Evolutionary conservation across 2,329 filamentous ascomycete species (phyloP).

Genomic region (Dothistroma pini): DNA sequence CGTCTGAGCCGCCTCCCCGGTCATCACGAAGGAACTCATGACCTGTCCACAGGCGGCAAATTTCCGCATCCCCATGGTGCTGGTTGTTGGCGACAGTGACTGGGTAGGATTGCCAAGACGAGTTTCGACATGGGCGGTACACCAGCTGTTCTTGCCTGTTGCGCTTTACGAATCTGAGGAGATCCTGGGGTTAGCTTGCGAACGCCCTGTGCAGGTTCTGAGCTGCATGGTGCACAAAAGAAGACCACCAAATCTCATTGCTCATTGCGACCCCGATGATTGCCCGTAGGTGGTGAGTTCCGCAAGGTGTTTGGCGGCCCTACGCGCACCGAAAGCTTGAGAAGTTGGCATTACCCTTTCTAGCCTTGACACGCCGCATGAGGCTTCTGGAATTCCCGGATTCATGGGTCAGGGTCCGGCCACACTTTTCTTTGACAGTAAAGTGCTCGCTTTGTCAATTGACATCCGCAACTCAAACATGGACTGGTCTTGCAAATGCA

Average conservation of each 20-base stretch:
- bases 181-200: neutral
- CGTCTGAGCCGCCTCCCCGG: no score
- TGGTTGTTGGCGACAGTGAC: neutral
- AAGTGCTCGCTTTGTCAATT: neutral
- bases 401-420: neutral
- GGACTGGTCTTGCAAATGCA: neutral
- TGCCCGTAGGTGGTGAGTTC: neutral
- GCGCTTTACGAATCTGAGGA: neutral
- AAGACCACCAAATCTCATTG: neutral
- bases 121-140: neutral
- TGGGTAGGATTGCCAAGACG: neutral
- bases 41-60: no score
- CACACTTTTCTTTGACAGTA: neutral
- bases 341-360: neutral
- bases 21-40: no score
- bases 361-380: neutral
- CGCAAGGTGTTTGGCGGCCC: neutral
- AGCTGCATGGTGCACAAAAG: neutral
- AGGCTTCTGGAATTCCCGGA: neutral
- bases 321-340: neutral
- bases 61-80: neutral
- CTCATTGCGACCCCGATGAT: neutral
- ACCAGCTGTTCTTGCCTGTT: neutral
- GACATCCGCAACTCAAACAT: conserved; percentile 1
- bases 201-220: neutral